Conservation (phyloP, 352 stramenopile genomes). For the Hyaloperonospora arabidopsidis region DNA sequence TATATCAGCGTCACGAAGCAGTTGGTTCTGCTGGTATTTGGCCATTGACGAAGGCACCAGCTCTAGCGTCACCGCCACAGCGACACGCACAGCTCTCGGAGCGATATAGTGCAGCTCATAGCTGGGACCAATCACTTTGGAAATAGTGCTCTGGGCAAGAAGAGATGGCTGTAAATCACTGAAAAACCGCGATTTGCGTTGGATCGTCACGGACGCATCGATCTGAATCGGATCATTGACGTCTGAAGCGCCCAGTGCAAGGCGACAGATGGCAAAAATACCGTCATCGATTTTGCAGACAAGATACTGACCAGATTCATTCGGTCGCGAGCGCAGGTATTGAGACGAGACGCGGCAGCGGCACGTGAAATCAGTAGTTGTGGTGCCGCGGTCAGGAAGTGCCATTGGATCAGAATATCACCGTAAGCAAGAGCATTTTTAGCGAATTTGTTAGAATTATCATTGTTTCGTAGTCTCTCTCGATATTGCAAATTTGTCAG, state of each 20-base stretch:
- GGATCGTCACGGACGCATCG: conserved; percentile 32
- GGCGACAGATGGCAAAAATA: conserved; percentile 35
- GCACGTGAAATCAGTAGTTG: conserved; percentile 45
- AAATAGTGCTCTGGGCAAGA: conserved; percentile 4
- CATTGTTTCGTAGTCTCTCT: too few relatives aligned
- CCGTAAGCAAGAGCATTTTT: too few relatives aligned
- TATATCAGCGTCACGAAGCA: conserved; percentile 28
- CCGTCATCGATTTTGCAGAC: conserved; percentile 20
- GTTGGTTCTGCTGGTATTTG: conserved; percentile 2
- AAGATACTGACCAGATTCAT: conserved; percentile 30
- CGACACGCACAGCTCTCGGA: conserved; percentile 28
- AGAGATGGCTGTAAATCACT: conserved; percentile 22
- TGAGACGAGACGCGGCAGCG: conserved; percentile 41
- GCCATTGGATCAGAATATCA: conserved; percentile 9
- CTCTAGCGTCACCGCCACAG: conserved; percentile 48
- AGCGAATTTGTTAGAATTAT: too few relatives aligned
- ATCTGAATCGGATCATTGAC: not conserved
- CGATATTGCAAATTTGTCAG: too few relatives aligned
- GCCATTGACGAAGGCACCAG: conserved; percentile 16
- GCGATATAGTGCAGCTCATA: conserved; percentile 41
- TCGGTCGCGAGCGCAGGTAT: conserved; percentile 26
- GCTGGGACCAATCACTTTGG: not conserved
- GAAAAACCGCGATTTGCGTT: conserved; percentile 13
- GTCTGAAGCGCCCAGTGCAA: conserved; percentile 22
- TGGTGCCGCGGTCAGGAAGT: conserved; percentile 10